phyloP scores from a whole-genome alignment of 345 rosid species.

The Excoecaria agallocha region DNA sequence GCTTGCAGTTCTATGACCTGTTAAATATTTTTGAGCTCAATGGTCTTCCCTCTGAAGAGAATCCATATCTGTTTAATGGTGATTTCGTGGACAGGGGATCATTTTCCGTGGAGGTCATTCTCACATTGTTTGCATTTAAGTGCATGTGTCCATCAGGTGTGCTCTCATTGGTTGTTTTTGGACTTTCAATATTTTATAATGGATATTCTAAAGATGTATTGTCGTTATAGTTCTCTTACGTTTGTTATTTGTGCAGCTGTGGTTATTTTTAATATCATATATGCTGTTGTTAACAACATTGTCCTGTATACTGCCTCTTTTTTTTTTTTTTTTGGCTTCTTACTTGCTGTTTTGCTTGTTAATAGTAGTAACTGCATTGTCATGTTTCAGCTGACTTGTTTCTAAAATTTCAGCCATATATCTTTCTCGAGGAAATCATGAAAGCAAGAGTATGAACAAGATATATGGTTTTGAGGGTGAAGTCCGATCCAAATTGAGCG shows the following conservation, averaged over 20 bases:
- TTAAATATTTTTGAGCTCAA: constrained; percentile 90
- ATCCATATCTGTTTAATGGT: constrained; percentile 93
- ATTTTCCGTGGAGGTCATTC: constrained; percentile 89
- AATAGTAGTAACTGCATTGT: background rate
- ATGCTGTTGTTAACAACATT: background rate
- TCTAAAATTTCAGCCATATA: constrained; percentile 62
- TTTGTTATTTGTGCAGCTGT: background rate
- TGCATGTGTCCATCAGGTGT: constrained; percentile 94
- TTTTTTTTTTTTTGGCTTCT: too few relatives aligned
- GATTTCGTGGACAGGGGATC: constrained; percentile 99
- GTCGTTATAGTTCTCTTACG: background rate
- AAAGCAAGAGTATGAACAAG: constrained; percentile 99
- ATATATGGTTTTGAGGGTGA: constrained; percentile 99
- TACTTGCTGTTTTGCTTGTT: background rate
- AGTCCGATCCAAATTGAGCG: constrained; percentile 89
- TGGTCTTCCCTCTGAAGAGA: constrained; percentile 95
- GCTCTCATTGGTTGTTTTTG: constrained; percentile 7
- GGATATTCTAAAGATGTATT: background rate
- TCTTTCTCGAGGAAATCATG: constrained; percentile 97
- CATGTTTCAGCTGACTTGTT: constrained; percentile 12
- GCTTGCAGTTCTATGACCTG: constrained; percentile 90
- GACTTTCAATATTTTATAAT: background rate
- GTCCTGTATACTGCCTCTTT: background rate
- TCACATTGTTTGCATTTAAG: constrained; percentile 88
- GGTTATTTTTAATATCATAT: background rate